Evolutionary conservation across 495 filamentous ascomycete genomes (phyloP), one percentile per base, ranked within the genome.

Genomic region (Xylaria castorea): DNA sequence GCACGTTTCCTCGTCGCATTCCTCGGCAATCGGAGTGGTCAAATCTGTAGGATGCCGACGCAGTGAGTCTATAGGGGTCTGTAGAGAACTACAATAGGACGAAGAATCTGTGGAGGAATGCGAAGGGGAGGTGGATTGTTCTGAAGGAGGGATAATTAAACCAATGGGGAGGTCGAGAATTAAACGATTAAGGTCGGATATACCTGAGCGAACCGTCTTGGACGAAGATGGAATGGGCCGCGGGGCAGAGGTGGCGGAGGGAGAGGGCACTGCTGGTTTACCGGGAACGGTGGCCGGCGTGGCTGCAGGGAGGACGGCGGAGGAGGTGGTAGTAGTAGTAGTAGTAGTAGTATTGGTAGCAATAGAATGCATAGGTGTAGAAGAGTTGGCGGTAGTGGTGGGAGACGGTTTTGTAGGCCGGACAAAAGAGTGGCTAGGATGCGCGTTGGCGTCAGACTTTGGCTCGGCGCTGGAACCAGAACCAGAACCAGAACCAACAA

Each of bases 1-100:
- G 50, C 83, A 80, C 3, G 85, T 83, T 72, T 80, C 78, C 75
- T 87, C 85, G 75, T 84, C 83, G 72, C 81, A 79, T 68, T 85
- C 84, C 77, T 87, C 85, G 72, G 83, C 79, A 66, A 86, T 86
- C 57, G 84, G 78, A 40, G 73, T 75, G 20, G 81, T 74, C 11
- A 83, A 76, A 27, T 87, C 84, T 71, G 79, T 83, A 22, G 84
- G 77, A 68, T 78, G 82, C 55, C 85, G 83, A 51, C 78, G 81
- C n/a, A 77, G 65, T 48, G 76, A 74, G 44, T 80, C 76, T 72
- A 75, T 71, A 65, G 78, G 74, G 14, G 74, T 71, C 46, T 72
- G 73, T 34, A 44, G 71, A 61, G 71, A 66, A 36, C 71, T 76
- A 64, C 60, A 51, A 36, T 12, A 66, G 1, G 68, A 57, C 69